These are phyloP conservation scores for Berkeleyomyces rouxiae DNA, from an alignment of 2,329 filamentous ascomycete species.

Conservation along the genomic window DNA sequence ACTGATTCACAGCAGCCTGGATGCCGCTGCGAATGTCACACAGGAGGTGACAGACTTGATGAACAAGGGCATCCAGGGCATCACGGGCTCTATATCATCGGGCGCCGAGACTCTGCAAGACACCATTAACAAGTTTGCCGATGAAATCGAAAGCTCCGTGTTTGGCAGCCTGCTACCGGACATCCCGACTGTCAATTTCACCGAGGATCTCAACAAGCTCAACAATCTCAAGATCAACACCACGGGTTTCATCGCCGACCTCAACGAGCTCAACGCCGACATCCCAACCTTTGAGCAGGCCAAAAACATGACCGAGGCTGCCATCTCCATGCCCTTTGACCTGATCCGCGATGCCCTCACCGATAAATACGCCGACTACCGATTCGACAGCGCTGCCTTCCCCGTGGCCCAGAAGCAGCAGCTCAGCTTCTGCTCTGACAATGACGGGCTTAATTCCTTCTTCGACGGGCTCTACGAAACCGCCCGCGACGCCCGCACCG, in stretches of 20 bases:
- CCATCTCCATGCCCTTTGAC: constrained; percentile 66
- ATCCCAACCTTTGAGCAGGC: constrained; percentile 75
- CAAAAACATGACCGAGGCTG: constrained; percentile 60
- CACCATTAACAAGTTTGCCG: constrained; percentile 34
- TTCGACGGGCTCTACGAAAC: constrained; percentile 56
- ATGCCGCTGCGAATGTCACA: constrained; percentile 41
- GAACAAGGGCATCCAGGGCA: constrained; percentile 33
- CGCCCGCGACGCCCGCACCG: constrained; percentile 50
- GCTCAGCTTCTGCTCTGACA: constrained; percentile 76
- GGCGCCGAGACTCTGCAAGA: constrained; percentile 33
- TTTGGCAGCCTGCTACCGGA: constrained; percentile 31
- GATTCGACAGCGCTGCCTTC: constrained; percentile 62
- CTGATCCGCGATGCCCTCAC: constrained; percentile 60
- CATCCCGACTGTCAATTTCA: constrained; percentile 45
- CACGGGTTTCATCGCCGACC: constrained; percentile 46
- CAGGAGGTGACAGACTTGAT: constrained; percentile 36
- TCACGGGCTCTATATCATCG: constrained; percentile 42
- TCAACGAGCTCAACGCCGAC: constrained; percentile 57
- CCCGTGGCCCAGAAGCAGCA: constrained; percentile 70
- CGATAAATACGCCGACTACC: constrained; percentile 52
- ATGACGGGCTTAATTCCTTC: constrained; percentile 66
- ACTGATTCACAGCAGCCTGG: constrained; percentile 61
- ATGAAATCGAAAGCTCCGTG: constrained; percentile 28
- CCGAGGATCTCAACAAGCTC: constrained; percentile 45
- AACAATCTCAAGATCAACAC: constrained; percentile 52